phyloP scores from a whole-genome alignment of 2,329 filamentous ascomycete genomes.

The Chaetomium sp. region DNA sequence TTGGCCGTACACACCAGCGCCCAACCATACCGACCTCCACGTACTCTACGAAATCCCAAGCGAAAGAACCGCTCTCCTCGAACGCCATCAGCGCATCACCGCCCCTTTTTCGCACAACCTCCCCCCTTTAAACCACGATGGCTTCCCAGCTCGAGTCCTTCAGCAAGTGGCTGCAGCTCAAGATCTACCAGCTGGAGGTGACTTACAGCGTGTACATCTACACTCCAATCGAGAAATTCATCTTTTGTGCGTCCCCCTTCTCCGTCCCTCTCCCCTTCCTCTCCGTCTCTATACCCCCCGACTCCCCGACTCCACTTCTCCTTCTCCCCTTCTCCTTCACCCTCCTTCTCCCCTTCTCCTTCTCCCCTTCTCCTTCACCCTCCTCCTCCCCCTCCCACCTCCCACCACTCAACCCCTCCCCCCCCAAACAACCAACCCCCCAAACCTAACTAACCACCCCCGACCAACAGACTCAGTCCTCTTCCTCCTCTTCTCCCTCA shows the following conservation, averaged over 20 bases:
- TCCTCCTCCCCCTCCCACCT: neutral
- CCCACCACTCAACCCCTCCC: neutral
- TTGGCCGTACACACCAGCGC: neutral
- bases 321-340: neutral
- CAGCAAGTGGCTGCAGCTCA: constrained; percentile 85
- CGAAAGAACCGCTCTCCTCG: neutral
- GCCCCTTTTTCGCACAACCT: constrained; percentile 9
- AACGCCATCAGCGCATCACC: neutral
- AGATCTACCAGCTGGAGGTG: constrained; percentile 98
- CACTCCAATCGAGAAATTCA: constrained; percentile 91
- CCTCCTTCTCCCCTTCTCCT: neutral
- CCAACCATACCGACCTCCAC: neutral
- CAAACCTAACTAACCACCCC: neutral
- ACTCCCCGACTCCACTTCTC: neutral
- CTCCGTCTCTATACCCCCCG: neutral
- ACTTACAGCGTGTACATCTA: constrained; percentile 97
- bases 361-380: neutral
- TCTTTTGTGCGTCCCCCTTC: constrained; percentile 77
- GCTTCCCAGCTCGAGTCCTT: constrained; percentile 54
- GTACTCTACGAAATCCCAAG: neutral
- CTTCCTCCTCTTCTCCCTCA: constrained; percentile 85
- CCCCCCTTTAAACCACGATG: constrained; percentile 40
- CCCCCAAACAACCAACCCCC: neutral
- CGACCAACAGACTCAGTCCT: constrained; percentile 78
- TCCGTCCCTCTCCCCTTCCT: neutral